A percentile compares a stretch with the other conserved stretches of the same genome.
phyloP scores from a whole-genome alignment of 2,329 filamentous ascomycete genomes.

The Curvularia sp. region DNA sequence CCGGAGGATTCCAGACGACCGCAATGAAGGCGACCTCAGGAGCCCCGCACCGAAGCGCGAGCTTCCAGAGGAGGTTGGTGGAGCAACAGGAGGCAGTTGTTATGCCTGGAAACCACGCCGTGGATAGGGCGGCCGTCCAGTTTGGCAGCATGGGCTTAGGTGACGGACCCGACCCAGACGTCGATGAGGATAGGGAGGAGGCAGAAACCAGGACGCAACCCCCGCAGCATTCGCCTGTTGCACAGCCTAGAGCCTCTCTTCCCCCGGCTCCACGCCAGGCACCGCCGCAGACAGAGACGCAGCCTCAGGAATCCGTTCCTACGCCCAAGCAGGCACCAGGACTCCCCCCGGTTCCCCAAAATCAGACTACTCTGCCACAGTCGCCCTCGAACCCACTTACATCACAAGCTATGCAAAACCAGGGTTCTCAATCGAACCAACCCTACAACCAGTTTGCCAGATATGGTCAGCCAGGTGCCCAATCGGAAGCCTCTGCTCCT shows the following conservation, averaged over 20 bases:
- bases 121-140: constrained; percentile 91
- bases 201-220: constrained; percentile 93
- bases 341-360: constrained; percentile 65
- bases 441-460: constrained; percentile 71
- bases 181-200: constrained; percentile 94
- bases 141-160: constrained; percentile 94
- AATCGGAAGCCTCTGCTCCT: constrained; percentile 65
- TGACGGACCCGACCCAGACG: constrained; percentile 72
- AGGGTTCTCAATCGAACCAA: constrained; percentile 53
- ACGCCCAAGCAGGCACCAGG: constrained; percentile 68
- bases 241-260: constrained; percentile 83
- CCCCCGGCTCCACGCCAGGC: constrained; percentile 70
- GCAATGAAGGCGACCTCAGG: constrained; percentile 76
- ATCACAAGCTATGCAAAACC: constrained; percentile 63
- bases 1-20: constrained; percentile 79
- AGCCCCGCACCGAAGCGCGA: constrained; percentile 70
- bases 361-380: constrained; percentile 54
- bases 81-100: constrained; percentile 98
- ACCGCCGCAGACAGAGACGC: constrained; percentile 50
- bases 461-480: constrained; percentile 68
- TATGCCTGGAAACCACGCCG: constrained; percentile 95
- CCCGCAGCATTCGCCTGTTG: constrained; percentile 88
- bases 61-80: constrained; percentile 83
- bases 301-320: constrained; percentile 51
- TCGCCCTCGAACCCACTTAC: constrained; percentile 56